These are phyloP conservation scores for Trypanosomatidae sp. DNA, from an alignment of 208 protist species.

Conservation along the genomic window DNA sequence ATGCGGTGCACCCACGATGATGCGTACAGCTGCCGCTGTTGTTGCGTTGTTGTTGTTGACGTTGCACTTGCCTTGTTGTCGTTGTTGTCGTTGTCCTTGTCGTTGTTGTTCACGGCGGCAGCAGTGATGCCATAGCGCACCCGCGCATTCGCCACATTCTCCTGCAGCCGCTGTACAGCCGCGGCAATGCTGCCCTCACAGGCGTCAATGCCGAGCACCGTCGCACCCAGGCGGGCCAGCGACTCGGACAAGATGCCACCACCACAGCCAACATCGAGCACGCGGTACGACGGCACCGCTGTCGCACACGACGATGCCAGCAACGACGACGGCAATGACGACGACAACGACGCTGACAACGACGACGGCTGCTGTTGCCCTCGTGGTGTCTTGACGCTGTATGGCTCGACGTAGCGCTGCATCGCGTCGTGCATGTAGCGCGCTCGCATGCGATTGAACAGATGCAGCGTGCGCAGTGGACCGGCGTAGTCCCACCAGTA, in stretches of 20 bases:
- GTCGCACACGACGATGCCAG: constrained; percentile 84
- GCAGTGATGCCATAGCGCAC: constrained; percentile 3
- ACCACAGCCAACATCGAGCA: constrained; percentile 90
- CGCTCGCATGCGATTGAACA: constrained; percentile 86
- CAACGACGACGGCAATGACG: constrained; percentile 99
- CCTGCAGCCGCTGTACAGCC: constrained; percentile 22
- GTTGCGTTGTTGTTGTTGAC: too few relatives aligned
- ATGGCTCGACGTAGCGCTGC: constrained; percentile 20
- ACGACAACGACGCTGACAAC: constrained; percentile 95
- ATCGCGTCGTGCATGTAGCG: constrained; percentile 57
- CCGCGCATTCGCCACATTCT: too few relatives aligned
- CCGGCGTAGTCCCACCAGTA: constrained; percentile 86
- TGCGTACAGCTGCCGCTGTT: too few relatives aligned
- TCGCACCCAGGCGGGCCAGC: constrained; percentile 73
- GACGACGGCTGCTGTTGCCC: constrained; percentile 95
- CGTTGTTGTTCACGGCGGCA: not conserved
- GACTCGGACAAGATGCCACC: constrained; percentile 85
- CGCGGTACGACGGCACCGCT: constrained; percentile 77
- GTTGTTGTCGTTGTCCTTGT: not conserved
- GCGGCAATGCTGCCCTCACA: constrained; percentile 73
- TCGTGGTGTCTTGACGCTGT: too few relatives aligned
- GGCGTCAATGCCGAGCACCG: constrained; percentile 86
- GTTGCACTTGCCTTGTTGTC: too few relatives aligned
- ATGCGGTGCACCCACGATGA: constrained; percentile 14
- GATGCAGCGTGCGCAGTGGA: constrained; percentile 79